These are phyloP conservation scores for Zasmidium angulare DNA, from an alignment of 2,329 filamentous ascomycete genomes.

Conservation along the genomic window DNA sequence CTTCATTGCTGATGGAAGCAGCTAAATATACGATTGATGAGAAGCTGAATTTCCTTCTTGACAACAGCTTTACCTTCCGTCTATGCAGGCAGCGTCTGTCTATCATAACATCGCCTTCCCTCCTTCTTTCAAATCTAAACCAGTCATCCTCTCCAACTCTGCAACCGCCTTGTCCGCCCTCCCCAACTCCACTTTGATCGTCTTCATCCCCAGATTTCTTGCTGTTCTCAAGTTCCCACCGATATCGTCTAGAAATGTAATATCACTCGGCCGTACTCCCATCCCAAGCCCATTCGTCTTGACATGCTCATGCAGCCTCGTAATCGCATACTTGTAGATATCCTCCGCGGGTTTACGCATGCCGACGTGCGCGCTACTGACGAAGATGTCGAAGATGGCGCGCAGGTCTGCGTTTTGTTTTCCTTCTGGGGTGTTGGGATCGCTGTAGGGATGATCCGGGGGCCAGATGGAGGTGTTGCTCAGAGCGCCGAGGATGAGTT, in stretches of 20 bases:
- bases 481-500: constrained; percentile 75
- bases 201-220: constrained; percentile 70
- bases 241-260: constrained; percentile 91
- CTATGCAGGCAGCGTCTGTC: no score
- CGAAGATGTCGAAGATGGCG: constrained; percentile 77
- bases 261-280: constrained; percentile 61
- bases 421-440: constrained; percentile 42
- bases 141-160: constrained; percentile 74
- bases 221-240: constrained; percentile 87
- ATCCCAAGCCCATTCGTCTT: constrained; percentile 54
- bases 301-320: constrained; percentile 64
- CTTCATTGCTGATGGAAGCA: no score
- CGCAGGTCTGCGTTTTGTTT: constrained; percentile 54
- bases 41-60: no score
- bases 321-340: constrained; percentile 75
- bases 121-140: constrained; percentile 45
- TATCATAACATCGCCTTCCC: constrained; percentile 12
- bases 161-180: constrained; percentile 77
- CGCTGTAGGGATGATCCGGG: constrained; percentile 65
- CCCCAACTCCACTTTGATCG: constrained; percentile 81
- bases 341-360: constrained; percentile 81
- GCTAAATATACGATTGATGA: no score
- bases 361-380: constrained; percentile 82
- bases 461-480: constrained; percentile 92
- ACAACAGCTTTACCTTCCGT: no score